A percentile compares a stretch with the other conserved stretches of the same genome.
Conservation (phyloP, 345 rosid species). For the Punica granatum region DNA sequence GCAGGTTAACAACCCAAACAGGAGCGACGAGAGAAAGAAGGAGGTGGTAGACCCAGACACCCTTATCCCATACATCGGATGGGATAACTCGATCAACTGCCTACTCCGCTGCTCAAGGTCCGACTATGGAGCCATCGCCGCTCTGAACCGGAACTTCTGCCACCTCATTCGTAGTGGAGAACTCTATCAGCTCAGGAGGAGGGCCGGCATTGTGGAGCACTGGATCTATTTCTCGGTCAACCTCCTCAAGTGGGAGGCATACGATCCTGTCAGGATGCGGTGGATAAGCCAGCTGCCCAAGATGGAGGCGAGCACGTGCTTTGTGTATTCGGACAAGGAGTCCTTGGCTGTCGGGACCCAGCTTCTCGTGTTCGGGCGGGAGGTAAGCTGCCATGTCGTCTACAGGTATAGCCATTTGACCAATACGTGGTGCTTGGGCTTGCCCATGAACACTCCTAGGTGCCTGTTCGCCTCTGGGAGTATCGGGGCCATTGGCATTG, state of each 20-base stretch:
- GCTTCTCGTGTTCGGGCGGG: conserved; percentile 60
- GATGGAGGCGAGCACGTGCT: conserved; percentile 46
- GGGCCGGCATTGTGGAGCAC: conserved; percentile 44
- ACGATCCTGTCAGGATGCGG: conserved; percentile 47
- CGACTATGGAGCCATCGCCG: conserved; percentile 39
- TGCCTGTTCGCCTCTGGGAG: conserved; percentile 78
- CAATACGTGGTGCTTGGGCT: conserved; percentile 44
- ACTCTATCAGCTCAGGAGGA: conserved; percentile 40
- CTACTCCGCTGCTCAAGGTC: conserved; percentile 57
- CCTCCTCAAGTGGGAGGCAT: conserved; percentile 69
- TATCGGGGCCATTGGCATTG: conserved; percentile 49
- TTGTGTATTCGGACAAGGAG: conserved; percentile 52
- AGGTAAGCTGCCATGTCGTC: conserved; percentile 27
- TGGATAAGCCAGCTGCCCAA: conserved; percentile 74
- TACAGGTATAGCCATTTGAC: conserved; percentile 46
- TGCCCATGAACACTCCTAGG: conserved; percentile 47
- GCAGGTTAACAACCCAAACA: background rate
- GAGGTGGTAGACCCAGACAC: conserved; percentile 23
- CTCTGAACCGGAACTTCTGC: conserved; percentile 31
- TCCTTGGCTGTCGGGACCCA: conserved; percentile 60
- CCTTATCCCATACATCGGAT: conserved; percentile 52
- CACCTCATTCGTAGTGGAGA: conserved; percentile 39
- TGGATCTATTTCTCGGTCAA: conserved; percentile 83
- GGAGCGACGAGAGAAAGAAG: background rate
- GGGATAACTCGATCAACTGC: conserved; percentile 54